Conservation (phyloP, 2,329 filamentous ascomycete genomes). For the Apiospora rasikravindrae region DNA sequence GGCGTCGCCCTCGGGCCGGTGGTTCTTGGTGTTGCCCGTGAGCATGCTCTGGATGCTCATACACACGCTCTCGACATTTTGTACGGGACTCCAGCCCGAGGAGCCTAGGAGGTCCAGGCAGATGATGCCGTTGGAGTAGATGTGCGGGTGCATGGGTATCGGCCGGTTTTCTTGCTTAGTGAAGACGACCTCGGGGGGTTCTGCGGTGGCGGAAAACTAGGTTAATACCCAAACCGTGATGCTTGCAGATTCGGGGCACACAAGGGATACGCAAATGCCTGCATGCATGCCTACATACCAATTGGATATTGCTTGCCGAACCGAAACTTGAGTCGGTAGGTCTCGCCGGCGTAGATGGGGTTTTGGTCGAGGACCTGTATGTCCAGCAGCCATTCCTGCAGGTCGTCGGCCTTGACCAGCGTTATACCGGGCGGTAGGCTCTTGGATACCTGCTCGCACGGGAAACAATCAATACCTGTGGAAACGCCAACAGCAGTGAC, state of each 20-base stretch:
- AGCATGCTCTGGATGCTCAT: conserved; percentile 99
- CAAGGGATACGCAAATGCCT: not conserved
- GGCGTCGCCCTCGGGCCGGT: conserved; percentile 87
- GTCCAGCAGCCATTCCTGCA: conserved; percentile 91
- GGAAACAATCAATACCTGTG: not conserved
- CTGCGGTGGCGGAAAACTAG: conserved; percentile 49
- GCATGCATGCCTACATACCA: conserved; percentile 57
- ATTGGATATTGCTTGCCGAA: conserved; percentile 90
- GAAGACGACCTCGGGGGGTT: conserved; percentile 95
- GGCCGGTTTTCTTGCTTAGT: conserved; percentile 65
- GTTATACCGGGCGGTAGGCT: conserved; percentile 72
- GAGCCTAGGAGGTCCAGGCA: conserved; percentile 90
- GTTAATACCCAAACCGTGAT: conserved; percentile 16
- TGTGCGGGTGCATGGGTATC: conserved; percentile 95
- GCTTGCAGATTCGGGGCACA: not conserved
- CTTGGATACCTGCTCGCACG: conserved; percentile 53
- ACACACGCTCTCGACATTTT: conserved; percentile 95
- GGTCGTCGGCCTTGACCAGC: conserved; percentile 80
- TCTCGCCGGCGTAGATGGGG: conserved; percentile 81
- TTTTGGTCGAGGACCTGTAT: conserved; percentile 90
- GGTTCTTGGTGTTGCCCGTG: conserved; percentile 90
- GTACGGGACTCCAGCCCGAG: conserved; percentile 93
- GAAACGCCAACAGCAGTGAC: not conserved
- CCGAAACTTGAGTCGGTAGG: conserved; percentile 83
- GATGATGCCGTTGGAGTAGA: conserved; percentile 98